phyloP scores from a whole-genome alignment of 495 filamentous ascomycete species.

The Thermothielavioides terrestris region DNA sequence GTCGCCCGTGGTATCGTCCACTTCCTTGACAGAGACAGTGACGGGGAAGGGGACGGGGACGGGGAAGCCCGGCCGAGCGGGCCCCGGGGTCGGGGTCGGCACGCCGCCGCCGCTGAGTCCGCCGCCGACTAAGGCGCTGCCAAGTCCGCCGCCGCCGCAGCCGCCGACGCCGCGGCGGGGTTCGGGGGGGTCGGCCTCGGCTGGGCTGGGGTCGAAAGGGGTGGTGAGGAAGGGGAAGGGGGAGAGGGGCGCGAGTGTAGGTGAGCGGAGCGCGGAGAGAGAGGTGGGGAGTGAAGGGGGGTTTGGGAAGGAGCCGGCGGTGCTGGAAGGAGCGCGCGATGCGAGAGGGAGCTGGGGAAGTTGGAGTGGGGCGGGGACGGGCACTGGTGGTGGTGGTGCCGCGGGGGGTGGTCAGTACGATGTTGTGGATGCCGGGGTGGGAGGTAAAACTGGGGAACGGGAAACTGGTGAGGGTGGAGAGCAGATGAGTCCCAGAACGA shows the following conservation, averaged over 20 bases:
- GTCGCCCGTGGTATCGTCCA: no score
- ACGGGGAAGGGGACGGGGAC: not conserved
- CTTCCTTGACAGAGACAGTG: no score
- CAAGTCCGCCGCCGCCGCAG: not conserved
- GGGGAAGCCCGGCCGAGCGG: no score
- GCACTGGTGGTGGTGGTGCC: not conserved
- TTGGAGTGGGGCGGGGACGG: conserved; percentile 12
- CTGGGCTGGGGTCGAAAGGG: not conserved
- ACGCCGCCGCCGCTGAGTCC: conserved; percentile 17
- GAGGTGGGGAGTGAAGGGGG: no score
- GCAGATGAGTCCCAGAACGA: not conserved
- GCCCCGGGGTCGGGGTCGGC: not conserved
- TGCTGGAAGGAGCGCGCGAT: not conserved
- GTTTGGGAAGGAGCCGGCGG: not conserved
- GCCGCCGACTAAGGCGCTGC: conserved; percentile 10
- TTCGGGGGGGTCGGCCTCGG: not conserved
- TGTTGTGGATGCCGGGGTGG: not conserved
- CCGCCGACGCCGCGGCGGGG: not conserved
- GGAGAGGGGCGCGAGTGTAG: not conserved
- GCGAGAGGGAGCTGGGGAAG: conserved; percentile 19
- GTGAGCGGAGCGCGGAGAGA: not conserved
- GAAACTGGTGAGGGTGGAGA: not conserved
- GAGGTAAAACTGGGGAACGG: not conserved
- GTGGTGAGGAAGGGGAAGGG: not conserved
- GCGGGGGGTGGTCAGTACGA: not conserved